Evolutionary conservation across 2,329 filamentous ascomycete genomes (phyloP), one percentile per base, ranked within the genome.

Genomic region (Macroventuria anomochaeta): DNA sequence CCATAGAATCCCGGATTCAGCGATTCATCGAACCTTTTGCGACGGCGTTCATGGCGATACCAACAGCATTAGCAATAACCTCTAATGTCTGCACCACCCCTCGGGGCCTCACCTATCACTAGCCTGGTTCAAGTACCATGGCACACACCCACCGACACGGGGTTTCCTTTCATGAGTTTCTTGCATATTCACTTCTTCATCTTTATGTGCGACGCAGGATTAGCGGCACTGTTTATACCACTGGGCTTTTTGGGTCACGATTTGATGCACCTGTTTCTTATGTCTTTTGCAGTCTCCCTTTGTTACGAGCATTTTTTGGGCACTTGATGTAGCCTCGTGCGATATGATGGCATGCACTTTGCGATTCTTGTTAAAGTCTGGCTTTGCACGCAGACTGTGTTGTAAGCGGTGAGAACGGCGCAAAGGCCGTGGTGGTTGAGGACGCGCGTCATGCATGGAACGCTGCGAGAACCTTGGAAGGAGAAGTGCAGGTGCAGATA

Each of bases 81-180:
- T 63, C 55, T 73, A 72, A 73, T 72, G 68, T 73, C 64, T 73
- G 67, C 60, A 61, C 58, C 49, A 51, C 53, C 65, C 57, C 54
- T 61, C 56, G 59, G 62, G 64, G 50, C 37, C 43, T 46, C 63
- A 66, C 62, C 59, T 65, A 70, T 57, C 55, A 50, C 58, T 62
- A 49, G 58, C 57, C 53, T 63, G 62, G 63, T 65, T 52, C 51
- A 44, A 60, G 31, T 46, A 60, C 46, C 46, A 59, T 42, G 47
- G 57, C 57, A 46, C n/a, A 37, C 38, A 40, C 51, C 46, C 39
- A 48, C 13, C 12, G 11, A 28, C 34, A 49, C 20, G 51, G 51
- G 51, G 33, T 34, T 49, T 41, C 39, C 42, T 46, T 59, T 54
- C 39, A 60, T 51, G 53, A 57, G 26, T 39, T 18, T 29, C 34